phyloP scores from a whole-genome alignment of 805 yeast species.

The Hermanozyma aechmeae region DNA sequence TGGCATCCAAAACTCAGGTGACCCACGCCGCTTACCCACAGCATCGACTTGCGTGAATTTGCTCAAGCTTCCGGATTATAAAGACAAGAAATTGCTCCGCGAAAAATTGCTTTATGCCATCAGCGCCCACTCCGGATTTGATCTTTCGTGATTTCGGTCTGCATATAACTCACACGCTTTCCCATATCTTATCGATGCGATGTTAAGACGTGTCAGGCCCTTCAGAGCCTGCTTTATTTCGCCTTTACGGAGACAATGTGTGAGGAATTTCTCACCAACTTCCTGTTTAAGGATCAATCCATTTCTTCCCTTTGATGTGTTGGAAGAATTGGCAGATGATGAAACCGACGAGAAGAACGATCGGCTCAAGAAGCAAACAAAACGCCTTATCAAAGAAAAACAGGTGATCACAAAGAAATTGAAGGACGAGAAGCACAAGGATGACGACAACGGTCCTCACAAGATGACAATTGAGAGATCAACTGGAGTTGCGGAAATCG shows the following conservation, averaged over 20 bases:
- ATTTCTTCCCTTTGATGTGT: not conserved
- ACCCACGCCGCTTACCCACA: conserved; percentile 58
- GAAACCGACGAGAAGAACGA: not conserved
- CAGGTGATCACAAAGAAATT: not conserved
- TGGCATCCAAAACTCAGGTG: conserved; percentile 68
- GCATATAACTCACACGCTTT: not conserved
- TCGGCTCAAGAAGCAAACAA: not conserved
- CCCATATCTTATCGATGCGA: not conserved
- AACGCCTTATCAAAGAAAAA: too few species aligned
- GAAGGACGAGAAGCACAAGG: not conserved
- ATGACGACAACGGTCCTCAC: too few species aligned
- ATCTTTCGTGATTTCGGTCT: conserved; percentile 28
- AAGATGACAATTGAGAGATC: too few species aligned
- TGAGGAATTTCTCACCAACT: too few species aligned
- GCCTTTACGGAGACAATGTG: not conserved
- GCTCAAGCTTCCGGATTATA: conserved; percentile 77
- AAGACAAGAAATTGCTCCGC: conserved; percentile 35
- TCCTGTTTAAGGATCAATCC: not conserved
- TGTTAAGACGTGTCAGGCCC: not conserved
- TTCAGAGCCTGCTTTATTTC: not conserved
- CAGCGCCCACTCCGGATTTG: conserved; percentile 79
- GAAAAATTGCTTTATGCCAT: conserved; percentile 71
- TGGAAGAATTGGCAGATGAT: not conserved
- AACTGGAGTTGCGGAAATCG: too few species aligned
- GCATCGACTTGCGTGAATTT: conserved; percentile 91